Evolutionary conservation across 208 protist genomes (phyloP).

Genomic region (Balamuthia mandrillaris): DNA sequence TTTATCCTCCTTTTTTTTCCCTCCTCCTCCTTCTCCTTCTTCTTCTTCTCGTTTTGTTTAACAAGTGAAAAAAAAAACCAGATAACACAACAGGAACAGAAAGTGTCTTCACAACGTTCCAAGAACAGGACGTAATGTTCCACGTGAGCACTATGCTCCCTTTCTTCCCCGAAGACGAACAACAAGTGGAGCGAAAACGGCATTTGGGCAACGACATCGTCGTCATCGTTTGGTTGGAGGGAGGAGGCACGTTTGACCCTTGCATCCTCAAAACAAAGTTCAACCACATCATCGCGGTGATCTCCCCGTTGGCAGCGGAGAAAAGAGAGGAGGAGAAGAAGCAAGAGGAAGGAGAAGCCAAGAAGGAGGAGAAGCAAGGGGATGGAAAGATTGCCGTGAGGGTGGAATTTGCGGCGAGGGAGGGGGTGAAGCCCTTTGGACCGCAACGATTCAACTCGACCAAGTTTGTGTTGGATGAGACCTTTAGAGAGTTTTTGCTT

Average conservation of each 20-base stretch:
- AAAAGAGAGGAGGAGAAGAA: not conserved
- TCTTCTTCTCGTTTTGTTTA: not conserved
- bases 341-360: not conserved
- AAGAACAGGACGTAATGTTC: constrained; percentile 40
- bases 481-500: constrained; percentile 34
- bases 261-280: constrained; percentile 42
- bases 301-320: not conserved
- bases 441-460: not conserved
- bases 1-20: not conserved
- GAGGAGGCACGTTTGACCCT: constrained; percentile 27
- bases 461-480: not conserved
- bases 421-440: constrained; percentile 26
- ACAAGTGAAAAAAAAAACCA: not conserved
- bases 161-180: constrained; percentile 28
- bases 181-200: constrained; percentile 34
- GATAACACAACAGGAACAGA: constrained; percentile 34
- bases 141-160: constrained; percentile 40
- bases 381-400: not conserved
- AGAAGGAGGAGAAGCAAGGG: not conserved
- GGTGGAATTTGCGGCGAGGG: constrained; percentile 28
- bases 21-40: not conserved
- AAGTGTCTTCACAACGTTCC: constrained; percentile 13
- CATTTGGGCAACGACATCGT: constrained; percentile 45
- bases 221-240: constrained; percentile 30
- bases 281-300: not conserved